phyloP scores from a whole-genome alignment of 805 yeast genomes.

The Candida glaebosa region DNA sequence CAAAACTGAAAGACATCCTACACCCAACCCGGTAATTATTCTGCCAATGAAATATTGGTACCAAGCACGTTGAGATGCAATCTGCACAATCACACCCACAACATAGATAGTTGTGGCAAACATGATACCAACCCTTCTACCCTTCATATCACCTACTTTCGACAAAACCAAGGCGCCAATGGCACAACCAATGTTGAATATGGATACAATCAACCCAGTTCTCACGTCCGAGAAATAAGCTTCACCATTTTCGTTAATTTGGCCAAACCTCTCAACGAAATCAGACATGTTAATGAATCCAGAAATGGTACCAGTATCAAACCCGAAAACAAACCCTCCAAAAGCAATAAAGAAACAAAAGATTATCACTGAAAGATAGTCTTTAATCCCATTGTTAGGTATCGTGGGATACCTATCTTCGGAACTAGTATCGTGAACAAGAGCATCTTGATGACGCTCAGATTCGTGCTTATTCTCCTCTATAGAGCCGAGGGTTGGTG shows the following conservation, averaged over 20 bases:
- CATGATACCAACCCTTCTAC: conserved; percentile 58
- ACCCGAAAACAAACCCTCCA: conserved; percentile 76
- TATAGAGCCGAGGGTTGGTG: not conserved
- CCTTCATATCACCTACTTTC: conserved; percentile 54
- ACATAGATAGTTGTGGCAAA: conserved; percentile 53
- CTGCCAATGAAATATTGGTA: conserved; percentile 64
- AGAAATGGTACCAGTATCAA: conserved; percentile 76
- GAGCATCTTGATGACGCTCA: not conserved
- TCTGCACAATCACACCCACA: conserved; percentile 60
- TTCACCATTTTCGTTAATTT: conserved; percentile 35
- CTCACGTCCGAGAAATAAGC: conserved; percentile 42
- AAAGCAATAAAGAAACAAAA: conserved; percentile 61
- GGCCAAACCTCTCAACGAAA: conserved; percentile 52
- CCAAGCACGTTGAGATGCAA: conserved; percentile 53
- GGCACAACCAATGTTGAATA: conserved; percentile 70
- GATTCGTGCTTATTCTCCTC: not conserved
- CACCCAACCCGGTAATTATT: conserved; percentile 63
- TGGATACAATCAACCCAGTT: conserved; percentile 50
- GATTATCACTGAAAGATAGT: conserved; percentile 29
- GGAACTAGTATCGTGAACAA: not conserved
- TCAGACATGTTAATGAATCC: conserved; percentile 67
- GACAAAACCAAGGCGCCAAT: conserved; percentile 64
- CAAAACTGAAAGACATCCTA: conserved; percentile 68
- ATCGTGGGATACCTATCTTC: conserved; percentile 1
- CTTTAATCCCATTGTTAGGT: conserved; percentile 32